Conservation (phyloP, 2,329 filamentous ascomycete species). For the Xylariaceae sp. region DNA sequence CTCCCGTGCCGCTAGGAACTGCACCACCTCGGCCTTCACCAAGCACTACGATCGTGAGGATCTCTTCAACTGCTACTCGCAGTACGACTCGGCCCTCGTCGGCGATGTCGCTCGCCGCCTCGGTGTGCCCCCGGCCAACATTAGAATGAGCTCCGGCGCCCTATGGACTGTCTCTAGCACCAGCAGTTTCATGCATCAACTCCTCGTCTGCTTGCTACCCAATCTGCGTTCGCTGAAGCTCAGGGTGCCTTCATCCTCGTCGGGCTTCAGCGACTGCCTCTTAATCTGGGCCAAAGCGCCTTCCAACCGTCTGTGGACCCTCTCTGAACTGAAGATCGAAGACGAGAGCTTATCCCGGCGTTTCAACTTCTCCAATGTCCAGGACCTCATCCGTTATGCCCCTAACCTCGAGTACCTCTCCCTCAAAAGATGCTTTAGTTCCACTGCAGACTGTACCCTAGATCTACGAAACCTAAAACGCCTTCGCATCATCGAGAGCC, state of each 20-base stretch:
- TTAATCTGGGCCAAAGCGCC: slow-evolving; percentile 19
- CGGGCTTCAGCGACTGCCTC: slow-evolving; percentile 21
- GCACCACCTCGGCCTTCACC: slow-evolving; percentile 18
- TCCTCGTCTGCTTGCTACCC: slow-evolving; percentile 17
- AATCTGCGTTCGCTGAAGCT: slow-evolving; percentile 17
- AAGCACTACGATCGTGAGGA: slow-evolving; percentile 22
- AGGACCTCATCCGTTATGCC: slow-evolving; percentile 19
- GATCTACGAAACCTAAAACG: slow-evolving; percentile 15
- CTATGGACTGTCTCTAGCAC: slow-evolving; percentile 18
- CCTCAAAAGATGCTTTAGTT: slow-evolving; percentile 19
- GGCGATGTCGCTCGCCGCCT: slow-evolving; percentile 20
- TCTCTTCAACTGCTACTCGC: slow-evolving; percentile 19
- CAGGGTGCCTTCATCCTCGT: slow-evolving; percentile 15
- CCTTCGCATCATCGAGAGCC: slow-evolving; percentile 18
- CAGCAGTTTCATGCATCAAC: slow-evolving; percentile 19
- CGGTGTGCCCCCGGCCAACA: slow-evolving; percentile 17
- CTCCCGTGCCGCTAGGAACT: slow-evolving; percentile 12
- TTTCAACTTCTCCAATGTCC: slow-evolving; percentile 20
- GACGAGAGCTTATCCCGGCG: slow-evolving; percentile 19
- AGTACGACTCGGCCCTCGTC: slow-evolving; percentile 19
- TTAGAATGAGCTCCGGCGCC: slow-evolving; percentile 18
- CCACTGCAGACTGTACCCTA: slow-evolving; percentile 19
- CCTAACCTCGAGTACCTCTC: slow-evolving; percentile 17
- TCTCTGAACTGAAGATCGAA: slow-evolving; percentile 16
- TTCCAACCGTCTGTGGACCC: slow-evolving; percentile 18